These are phyloP conservation scores for Flaveria ramosissima DNA, from an alignment of 129 eudicot species.

Conservation along the genomic window DNA sequence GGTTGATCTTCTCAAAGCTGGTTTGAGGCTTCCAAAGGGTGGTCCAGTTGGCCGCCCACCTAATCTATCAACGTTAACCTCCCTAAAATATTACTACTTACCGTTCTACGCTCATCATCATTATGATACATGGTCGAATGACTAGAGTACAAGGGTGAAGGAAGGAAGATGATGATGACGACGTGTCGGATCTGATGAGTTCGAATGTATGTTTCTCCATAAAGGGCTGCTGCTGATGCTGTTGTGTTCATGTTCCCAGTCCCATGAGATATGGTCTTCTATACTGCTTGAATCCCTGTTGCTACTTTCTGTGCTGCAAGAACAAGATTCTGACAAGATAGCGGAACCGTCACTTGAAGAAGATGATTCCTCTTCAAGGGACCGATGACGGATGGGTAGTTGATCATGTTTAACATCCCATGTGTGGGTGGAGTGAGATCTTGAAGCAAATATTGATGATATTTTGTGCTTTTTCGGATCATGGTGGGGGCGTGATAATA, in stretches of 20 bases:
- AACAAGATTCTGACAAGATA: constrained; percentile 9
- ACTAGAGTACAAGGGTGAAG: constrained; percentile 53
- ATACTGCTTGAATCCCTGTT: constrained; percentile 13
- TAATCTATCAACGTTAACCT: constrained; percentile 52
- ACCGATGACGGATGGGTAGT: constrained; percentile 30
- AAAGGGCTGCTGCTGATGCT: constrained; percentile 15
- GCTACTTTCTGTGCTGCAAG: constrained; percentile 23
- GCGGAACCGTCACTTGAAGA: constrained; percentile 33
- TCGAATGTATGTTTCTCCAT: constrained; percentile 29
- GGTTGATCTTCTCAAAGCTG: constrained; percentile 49
- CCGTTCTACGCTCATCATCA: constrained; percentile 32
- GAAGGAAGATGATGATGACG: constrained; percentile 51
- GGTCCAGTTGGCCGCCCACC: constrained; percentile 50
- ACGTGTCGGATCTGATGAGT: constrained; percentile 63
- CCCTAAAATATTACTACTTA: constrained; percentile 49
- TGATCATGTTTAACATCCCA: constrained; percentile 38
- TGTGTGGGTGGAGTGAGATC: constrained; percentile 35
- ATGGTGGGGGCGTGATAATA: constrained; percentile 21
- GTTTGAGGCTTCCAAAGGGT: constrained; percentile 35
- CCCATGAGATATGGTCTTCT: constrained; percentile 42
- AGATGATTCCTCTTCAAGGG: constrained; percentile 44
- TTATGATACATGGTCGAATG: constrained; percentile 28
- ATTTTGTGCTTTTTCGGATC: constrained; percentile 17
- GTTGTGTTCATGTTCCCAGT: constrained; percentile 39
- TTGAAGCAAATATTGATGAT: constrained; percentile 13